phyloP scores from a whole-genome alignment of 352 stramenopile species.

The Blastocystis sp. region DNA sequence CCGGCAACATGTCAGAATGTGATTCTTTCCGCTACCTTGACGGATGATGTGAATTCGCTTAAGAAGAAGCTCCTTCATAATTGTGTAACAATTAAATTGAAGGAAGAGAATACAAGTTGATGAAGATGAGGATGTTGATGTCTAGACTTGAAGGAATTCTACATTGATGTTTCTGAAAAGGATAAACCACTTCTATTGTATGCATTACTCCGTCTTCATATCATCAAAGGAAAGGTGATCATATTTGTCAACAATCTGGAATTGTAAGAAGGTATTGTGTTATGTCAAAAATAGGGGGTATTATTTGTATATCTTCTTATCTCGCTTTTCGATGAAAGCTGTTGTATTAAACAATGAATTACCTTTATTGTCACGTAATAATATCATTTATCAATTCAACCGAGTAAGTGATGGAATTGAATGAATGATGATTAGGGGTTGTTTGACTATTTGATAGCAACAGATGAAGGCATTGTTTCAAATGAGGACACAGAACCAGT shows the following conservation, averaged over 20 bases:
- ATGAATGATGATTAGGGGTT: conserved; percentile 72
- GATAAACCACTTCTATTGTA: conserved; percentile 90
- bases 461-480: conserved; percentile 83
- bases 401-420: conserved; percentile 62
- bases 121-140: conserved; percentile 66
- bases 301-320: conserved; percentile 94
- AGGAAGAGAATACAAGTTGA: conserved; percentile 74
- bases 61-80: conserved; percentile 93
- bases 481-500: conserved; percentile 71
- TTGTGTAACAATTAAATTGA: conserved; percentile 88
- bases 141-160: conserved; percentile 88
- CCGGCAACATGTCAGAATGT: conserved; percentile 95
- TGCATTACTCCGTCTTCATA: conserved; percentile 90
- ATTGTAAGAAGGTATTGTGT: conserved; percentile 60
- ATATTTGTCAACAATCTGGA: conserved; percentile 96
- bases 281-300: conserved; percentile 71
- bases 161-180: conserved; percentile 74
- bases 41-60: conserved; percentile 85
- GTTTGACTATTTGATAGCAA: conserved; percentile 97
- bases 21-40: conserved; percentile 94
- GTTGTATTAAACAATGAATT: conserved; percentile 96
- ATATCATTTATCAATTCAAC: conserved; percentile 89
- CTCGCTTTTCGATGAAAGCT: conserved; percentile 94
- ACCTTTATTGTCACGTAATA: conserved; percentile 87
- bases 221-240: conserved; percentile 90